Evolutionary conservation across 129 eudicot genomes (phyloP).

Genomic region (Apium graveolens): DNA sequence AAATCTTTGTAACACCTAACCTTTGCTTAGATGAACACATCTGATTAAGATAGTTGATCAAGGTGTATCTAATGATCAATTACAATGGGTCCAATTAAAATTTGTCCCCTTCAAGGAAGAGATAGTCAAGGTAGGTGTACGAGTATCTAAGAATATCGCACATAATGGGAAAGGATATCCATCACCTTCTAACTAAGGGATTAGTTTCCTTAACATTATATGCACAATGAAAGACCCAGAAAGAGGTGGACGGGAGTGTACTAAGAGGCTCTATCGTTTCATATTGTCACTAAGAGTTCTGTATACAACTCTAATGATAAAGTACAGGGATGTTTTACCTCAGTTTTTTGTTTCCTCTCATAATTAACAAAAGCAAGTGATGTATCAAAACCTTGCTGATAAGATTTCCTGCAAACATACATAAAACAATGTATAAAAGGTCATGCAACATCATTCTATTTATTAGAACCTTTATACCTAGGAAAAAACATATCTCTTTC

Average conservation of each 20-base stretch:
- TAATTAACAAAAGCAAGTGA: slow-evolving; percentile 75
- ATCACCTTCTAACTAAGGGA: not conserved
- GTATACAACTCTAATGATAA: not conserved
- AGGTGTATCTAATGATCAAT: not conserved
- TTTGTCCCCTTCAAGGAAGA: not conserved
- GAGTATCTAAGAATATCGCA: not conserved
- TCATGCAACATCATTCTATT: not conserved
- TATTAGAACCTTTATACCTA: too few relatives aligned
- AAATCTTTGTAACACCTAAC: not conserved
- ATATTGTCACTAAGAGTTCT: not conserved
- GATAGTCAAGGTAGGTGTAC: not conserved
- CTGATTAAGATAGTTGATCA: not conserved
- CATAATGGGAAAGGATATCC: not conserved
- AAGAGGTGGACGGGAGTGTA: not conserved
- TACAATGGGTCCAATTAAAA: not conserved
- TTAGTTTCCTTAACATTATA: not conserved
- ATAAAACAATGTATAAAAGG: not conserved
- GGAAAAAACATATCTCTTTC: too few relatives aligned
- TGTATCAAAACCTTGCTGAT: slow-evolving; percentile 88
- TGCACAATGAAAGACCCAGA: too few relatives aligned
- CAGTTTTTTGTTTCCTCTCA: slow-evolving; percentile 87
- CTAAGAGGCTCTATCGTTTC: not conserved
- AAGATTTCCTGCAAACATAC: slow-evolving; percentile 48
- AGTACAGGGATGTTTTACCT: slow-evolving; percentile 33
- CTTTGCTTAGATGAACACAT: not conserved